These are phyloP conservation scores for Xerocomus minutiporus DNA, from an alignment of 1,284 basidiomycete species.

Conservation along the genomic window DNA sequence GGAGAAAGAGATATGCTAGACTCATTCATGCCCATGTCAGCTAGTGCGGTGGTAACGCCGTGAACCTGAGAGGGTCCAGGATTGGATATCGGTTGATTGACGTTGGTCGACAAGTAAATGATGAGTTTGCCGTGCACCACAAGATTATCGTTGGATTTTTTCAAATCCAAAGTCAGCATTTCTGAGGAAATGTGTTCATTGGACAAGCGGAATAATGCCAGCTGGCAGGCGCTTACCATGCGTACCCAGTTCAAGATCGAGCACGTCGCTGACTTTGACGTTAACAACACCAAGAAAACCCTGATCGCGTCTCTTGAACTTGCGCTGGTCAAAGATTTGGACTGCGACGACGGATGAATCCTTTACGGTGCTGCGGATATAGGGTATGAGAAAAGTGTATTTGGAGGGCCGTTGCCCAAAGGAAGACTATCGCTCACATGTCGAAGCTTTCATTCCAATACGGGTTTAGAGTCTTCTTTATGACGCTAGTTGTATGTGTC, in stretches of 20 bases:
- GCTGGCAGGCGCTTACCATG: conserved; percentile 59
- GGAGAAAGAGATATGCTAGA: conserved; percentile 53
- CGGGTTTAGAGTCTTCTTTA: conserved; percentile 86
- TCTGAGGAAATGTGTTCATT: conserved; percentile 42
- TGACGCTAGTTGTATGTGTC: conserved; percentile 87
- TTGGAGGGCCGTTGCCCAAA: background rate
- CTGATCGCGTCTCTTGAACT: conserved; percentile 94
- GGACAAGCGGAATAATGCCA: conserved; percentile 2
- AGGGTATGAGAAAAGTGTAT: conserved; percentile 4
- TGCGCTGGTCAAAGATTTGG: conserved; percentile 96
- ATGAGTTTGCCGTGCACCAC: conserved; percentile 90
- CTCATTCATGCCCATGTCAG: conserved; percentile 53
- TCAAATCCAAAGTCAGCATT: conserved; percentile 85
- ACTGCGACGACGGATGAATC: conserved; percentile 90
- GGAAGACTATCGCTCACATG: conserved; percentile 47
- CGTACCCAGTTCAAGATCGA: conserved; percentile 85
- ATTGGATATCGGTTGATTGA: conserved; percentile 69
- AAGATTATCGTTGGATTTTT: conserved; percentile 86
- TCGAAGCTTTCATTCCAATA: conserved; percentile 96
- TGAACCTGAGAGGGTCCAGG: conserved; percentile 65
- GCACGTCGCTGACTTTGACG: conserved; percentile 82
- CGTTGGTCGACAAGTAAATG: conserved; percentile 84
- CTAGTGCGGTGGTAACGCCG: conserved; percentile 50
- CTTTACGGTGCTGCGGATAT: conserved; percentile 65
- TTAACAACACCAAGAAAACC: conserved; percentile 95